Conservation (phyloP, 2,329 filamentous ascomycete species). For the Trichoderma sp. region DNA sequence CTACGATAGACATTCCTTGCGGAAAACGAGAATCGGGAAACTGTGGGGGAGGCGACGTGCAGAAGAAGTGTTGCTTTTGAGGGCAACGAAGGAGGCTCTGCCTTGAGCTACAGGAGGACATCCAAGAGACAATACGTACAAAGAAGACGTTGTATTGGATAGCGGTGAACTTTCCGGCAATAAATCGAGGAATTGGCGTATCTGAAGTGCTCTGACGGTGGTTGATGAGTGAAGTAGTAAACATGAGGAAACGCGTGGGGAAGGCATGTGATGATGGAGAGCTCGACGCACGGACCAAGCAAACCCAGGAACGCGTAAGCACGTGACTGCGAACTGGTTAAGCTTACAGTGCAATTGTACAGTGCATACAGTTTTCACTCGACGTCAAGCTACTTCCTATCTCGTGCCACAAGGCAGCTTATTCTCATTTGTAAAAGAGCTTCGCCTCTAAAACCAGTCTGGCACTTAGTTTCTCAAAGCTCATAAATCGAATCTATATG, state of each 20-base stretch:
- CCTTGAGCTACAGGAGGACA: slow-evolving; percentile 1
- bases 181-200: slow-evolving; percentile 16
- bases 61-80: slow-evolving; percentile 23
- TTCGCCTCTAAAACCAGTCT: not conserved
- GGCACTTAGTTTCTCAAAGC: not conserved
- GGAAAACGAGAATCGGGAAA: slow-evolving; percentile 70
- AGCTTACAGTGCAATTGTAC: not conserved
- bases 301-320: slow-evolving; percentile 7
- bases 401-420: not conserved
- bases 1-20: slow-evolving; percentile 61
- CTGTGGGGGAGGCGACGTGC: slow-evolving; percentile 79
- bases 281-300: slow-evolving; percentile 12
- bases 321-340: slow-evolving; percentile 18
- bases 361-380: not conserved
- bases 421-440: not conserved
- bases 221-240: not conserved
- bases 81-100: slow-evolving; percentile 48
- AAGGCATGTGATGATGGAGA: slow-evolving; percentile 1
- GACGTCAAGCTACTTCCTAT: not conserved
- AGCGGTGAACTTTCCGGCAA: not conserved
- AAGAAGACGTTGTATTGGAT: not conserved
- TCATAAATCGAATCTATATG: not conserved
- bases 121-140: not conserved
- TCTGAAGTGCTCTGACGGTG: slow-evolving; percentile 13
- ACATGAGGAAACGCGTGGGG: slow-evolving; percentile 12